Conservation (phyloP, 1,139 yeast species). For the Diutina scorzettiae region DNA sequence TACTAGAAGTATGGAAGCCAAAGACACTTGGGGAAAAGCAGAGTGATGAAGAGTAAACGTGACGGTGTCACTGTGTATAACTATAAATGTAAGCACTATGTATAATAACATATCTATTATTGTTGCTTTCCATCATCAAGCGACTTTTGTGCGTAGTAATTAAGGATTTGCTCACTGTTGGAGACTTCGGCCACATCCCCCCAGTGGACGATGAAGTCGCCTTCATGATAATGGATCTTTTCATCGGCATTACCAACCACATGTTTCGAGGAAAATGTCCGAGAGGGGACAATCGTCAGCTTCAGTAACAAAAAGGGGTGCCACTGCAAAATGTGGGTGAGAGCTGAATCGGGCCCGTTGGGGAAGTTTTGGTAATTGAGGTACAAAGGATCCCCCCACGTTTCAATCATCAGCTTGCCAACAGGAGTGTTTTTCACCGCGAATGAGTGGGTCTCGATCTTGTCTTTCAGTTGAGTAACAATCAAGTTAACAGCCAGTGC, state of each 20-base stretch:
- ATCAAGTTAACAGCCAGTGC: slow-evolving; percentile 45
- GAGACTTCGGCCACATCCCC: slow-evolving; percentile 16
- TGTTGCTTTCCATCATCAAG: no score
- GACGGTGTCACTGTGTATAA: no score
- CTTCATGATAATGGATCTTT: slow-evolving; percentile 35
- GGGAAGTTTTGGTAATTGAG: slow-evolving; percentile 54
- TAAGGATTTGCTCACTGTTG: not conserved
- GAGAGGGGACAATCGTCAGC: slow-evolving; percentile 58
- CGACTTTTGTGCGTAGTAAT: not conserved
- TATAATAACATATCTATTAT: not conserved
- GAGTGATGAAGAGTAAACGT: slow-evolving; percentile 24
- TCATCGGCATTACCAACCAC: slow-evolving; percentile 10
- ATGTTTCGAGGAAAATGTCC: slow-evolving; percentile 26
- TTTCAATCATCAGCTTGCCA: slow-evolving; percentile 59
- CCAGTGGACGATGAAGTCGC: slow-evolving; percentile 56
- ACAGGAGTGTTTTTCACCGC: slow-evolving; percentile 51
- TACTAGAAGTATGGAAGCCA: slow-evolving; percentile 45
- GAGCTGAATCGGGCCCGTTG: slow-evolving; percentile 48
- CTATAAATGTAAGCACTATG: not conserved
- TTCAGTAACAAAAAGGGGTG: slow-evolving; percentile 70
- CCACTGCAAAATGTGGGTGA: slow-evolving; percentile 86
- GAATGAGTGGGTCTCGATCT: slow-evolving; percentile 57
- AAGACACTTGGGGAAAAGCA: slow-evolving; percentile 28
- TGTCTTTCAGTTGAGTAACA: slow-evolving; percentile 51
- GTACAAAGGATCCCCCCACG: slow-evolving; percentile 63